Conservation (phyloP, 768 basidiomycete genomes). For the Rhodosporidiobolus sp. region DNA sequence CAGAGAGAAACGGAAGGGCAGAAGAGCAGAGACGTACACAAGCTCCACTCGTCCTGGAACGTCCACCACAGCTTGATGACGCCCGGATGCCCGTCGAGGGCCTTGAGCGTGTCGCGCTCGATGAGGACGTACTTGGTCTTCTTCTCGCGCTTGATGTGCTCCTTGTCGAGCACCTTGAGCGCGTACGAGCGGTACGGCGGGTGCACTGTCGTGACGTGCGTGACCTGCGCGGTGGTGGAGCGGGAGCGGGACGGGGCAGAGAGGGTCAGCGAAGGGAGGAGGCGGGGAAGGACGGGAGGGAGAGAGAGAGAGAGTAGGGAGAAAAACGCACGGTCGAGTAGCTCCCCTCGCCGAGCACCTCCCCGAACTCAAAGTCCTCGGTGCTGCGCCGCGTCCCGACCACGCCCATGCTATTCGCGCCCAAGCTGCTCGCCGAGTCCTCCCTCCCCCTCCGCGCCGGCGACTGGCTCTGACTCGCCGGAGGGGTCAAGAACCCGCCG, state of each 20-base stretch:
- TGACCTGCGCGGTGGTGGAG: not conserved
- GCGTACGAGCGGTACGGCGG: conserved; percentile 63
- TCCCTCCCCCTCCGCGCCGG: not conserved
- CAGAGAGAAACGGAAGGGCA: too few species aligned
- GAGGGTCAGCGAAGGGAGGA: too few species aligned
- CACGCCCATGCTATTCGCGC: conserved; percentile 18
- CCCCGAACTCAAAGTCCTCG: conserved; percentile 70
- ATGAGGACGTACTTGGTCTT: conserved; percentile 72
- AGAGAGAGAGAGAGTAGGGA: not conserved
- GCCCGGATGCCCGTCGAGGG: conserved; percentile 65
- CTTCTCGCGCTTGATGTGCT: conserved; percentile 69
- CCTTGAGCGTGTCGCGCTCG: conserved; percentile 69
- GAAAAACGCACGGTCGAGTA: conserved; percentile 67
- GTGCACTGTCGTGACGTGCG: conserved; percentile 29
- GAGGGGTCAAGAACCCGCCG: not conserved
- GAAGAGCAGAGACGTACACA: conserved; percentile 62
- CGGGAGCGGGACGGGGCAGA: too few species aligned
- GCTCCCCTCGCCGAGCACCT: conserved; percentile 74
- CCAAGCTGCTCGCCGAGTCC: not conserved
- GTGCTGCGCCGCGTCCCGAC: conserved; percentile 26
- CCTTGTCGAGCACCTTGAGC: conserved; percentile 79
- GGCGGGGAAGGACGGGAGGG: not conserved
- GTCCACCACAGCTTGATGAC: conserved; percentile 76
- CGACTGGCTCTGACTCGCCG: not conserved
- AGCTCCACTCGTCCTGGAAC: conserved; percentile 76